Percentiles rank a stretch among this genome's conserved stretches.
These are phyloP conservation scores for Coemansia sp. DNA, from an alignment of 192 early-diverging fungal species.

Conservation along the genomic window DNA sequence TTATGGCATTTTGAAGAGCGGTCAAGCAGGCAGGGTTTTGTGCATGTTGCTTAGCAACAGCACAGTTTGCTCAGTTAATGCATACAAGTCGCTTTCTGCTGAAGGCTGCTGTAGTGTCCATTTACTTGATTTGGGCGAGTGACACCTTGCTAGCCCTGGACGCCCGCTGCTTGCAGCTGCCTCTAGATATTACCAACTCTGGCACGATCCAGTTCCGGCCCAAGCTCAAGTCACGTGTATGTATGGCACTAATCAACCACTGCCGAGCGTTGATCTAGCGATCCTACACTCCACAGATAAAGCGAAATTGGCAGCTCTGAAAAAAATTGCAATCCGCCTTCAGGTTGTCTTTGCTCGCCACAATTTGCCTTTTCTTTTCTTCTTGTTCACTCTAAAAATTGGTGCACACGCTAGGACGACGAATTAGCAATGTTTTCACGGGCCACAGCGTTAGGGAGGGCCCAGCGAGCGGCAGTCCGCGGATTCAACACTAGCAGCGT, in stretches of 20 bases:
- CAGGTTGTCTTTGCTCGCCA: not conserved
- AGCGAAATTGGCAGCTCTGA: not conserved
- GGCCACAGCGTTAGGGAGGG: not conserved
- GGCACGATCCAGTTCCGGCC: not conserved
- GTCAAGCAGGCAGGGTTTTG: not conserved
- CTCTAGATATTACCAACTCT: not conserved
- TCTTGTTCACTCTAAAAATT: not conserved
- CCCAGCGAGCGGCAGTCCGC: constrained; percentile 11
- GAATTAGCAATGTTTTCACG: constrained; percentile 10
- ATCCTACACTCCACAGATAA: not conserved
- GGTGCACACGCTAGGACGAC: not conserved
- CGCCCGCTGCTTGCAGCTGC: not conserved
- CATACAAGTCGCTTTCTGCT: not conserved
- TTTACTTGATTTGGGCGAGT: not conserved
- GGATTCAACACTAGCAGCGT: constrained; percentile 24
- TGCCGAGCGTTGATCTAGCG: not conserved
- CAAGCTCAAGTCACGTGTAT: not conserved
- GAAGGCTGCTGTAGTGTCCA: not conserved
- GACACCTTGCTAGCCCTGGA: not conserved
- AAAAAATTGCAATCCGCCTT: not conserved
- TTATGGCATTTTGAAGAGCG: not conserved
- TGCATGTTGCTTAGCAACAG: not conserved
- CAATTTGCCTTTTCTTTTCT: not conserved
- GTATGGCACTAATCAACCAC: not conserved
- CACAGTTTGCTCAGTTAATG: not conserved